A percentile compares a stretch with the other conserved stretches of the same genome.
Evolutionary conservation across 805 yeast species (phyloP).

Genomic region (Wickerhamiella sergipiensis): DNA sequence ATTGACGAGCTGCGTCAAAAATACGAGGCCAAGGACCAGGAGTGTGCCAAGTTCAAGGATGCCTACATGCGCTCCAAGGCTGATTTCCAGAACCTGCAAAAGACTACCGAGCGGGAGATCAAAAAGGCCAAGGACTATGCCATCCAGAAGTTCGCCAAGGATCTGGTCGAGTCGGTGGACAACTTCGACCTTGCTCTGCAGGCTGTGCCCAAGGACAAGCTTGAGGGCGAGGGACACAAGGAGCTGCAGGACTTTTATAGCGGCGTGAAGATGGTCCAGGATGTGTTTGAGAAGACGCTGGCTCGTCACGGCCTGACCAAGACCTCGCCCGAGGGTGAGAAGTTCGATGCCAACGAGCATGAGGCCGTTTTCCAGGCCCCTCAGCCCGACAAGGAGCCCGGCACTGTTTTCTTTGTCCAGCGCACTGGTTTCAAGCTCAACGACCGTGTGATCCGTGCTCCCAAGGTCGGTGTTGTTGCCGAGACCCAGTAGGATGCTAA

Average conservation of each 20-base stretch:
- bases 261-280: slow-evolving; percentile 84
- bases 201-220: slow-evolving; percentile 31
- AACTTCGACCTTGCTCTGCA: slow-evolving; percentile 82
- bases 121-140: slow-evolving; percentile 85
- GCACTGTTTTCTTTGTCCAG: slow-evolving; percentile 85
- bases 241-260: slow-evolving; percentile 68
- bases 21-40: slow-evolving; percentile 41
- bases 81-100: slow-evolving; percentile 86
- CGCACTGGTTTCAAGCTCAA: slow-evolving; percentile 79
- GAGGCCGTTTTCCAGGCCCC: slow-evolving; percentile 87
- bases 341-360: slow-evolving; percentile 80
- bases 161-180: slow-evolving; percentile 76
- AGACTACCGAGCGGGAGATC: slow-evolving; percentile 73
- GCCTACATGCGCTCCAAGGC: slow-evolving; percentile 73
- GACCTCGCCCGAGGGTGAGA: slow-evolving; percentile 71
- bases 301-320: slow-evolving; percentile 65
- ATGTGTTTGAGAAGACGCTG: slow-evolving; percentile 73
- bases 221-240: slow-evolving; percentile 27
- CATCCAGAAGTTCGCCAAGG: slow-evolving; percentile 81
- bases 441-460: slow-evolving; percentile 83
- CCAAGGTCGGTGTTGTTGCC: slow-evolving; percentile 89
- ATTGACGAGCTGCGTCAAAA: slow-evolving; percentile 34
- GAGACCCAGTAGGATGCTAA: slow-evolving; percentile 31
- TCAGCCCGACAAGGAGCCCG: slow-evolving; percentile 79
- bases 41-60: slow-evolving; percentile 70